These are phyloP conservation scores for Acacia crassicarpa DNA, from an alignment of 306 rosid species.

Conservation along the genomic window DNA sequence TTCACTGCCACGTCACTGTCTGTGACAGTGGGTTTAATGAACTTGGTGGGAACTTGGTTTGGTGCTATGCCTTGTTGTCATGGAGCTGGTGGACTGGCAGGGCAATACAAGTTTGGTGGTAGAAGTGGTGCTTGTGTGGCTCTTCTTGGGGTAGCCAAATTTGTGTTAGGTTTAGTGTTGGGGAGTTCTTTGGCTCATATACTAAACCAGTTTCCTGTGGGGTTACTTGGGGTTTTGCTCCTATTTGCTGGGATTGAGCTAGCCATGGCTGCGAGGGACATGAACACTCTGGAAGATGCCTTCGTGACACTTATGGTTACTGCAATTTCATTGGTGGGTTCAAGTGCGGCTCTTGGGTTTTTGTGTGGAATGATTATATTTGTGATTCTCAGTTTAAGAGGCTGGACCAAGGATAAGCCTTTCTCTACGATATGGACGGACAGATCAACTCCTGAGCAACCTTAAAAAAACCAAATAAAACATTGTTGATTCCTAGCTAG, in stretches of 20 bases:
- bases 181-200: conserved; percentile 63
- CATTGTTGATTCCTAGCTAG: background rate
- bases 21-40: conserved; percentile 82
- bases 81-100: conserved; percentile 85
- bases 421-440: conserved; percentile 32
- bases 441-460: background rate
- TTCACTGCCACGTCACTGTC: conserved; percentile 69
- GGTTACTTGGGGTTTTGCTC: conserved; percentile 61
- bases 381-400: conserved; percentile 49
- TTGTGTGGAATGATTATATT: conserved; percentile 44
- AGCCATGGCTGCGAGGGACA: conserved; percentile 72
- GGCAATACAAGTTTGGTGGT: conserved; percentile 84
- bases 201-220: conserved; percentile 60
- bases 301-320: conserved; percentile 64
- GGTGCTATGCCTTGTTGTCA: conserved; percentile 84
- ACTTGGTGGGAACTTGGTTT: conserved; percentile 76
- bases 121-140: conserved; percentile 89
- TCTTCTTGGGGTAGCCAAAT: conserved; percentile 61
- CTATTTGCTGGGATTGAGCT: conserved; percentile 78
- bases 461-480: background rate
- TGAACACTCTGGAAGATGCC: conserved; percentile 58
- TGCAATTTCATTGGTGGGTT: conserved; percentile 64
- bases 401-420: conserved; percentile 27
- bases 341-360: conserved; percentile 72
- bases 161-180: conserved; percentile 56